Base-by-base conservation (phyloP, 306 rosid species). In the Ormosia semicastrata region DNA sequence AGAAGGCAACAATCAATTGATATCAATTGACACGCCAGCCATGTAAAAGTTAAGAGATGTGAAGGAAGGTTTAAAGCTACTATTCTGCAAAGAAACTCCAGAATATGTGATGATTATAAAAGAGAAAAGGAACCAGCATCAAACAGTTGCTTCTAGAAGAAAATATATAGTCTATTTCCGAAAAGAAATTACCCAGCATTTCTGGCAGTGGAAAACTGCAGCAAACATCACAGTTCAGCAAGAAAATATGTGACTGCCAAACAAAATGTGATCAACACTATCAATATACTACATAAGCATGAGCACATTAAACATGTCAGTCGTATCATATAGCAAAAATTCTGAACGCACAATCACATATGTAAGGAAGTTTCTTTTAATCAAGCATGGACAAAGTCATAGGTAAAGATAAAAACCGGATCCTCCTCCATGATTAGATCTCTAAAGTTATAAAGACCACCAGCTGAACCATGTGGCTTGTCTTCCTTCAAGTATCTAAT, bases 161-260 rank as follows among this genome's bases (percentile, higher is more conserved):
- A 82, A 60, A 54, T 15, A 53, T 3, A 49, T 17, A 37, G 56
- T 36, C 50, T 60, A 39, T 70, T 24, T 57, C 62, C 83, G 74
- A 66, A 83, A 72, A 62, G 66, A 76, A 71, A 49, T 89, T 88
- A 95, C 98, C 97, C 1, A 95, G 91, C 99, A 95, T 95, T 87
- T 87, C 92, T 46, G 97, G 91, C 52, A 95, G 90, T 0, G 98
- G 98, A 87, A 95, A 95, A 85, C 94, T 93, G 85, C 91, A 92
- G 91, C 98, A 95, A 75, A 95, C 96, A 79, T 95, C 99, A 46
- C 97, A 93, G 74, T 95, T 95, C 84, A 93, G 92, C 94, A 95
- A 84, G 88, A 93, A 88, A 83, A 95, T 90, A 85, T 89, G 94
- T 0, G 94, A 87, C 98, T 95, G 96, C 83, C 60, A 86, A 13